Evolutionary conservation across 805 yeast species (phyloP), one percentile per base, ranked within the genome.

Genomic region (Ogataea paraovalis): DNA sequence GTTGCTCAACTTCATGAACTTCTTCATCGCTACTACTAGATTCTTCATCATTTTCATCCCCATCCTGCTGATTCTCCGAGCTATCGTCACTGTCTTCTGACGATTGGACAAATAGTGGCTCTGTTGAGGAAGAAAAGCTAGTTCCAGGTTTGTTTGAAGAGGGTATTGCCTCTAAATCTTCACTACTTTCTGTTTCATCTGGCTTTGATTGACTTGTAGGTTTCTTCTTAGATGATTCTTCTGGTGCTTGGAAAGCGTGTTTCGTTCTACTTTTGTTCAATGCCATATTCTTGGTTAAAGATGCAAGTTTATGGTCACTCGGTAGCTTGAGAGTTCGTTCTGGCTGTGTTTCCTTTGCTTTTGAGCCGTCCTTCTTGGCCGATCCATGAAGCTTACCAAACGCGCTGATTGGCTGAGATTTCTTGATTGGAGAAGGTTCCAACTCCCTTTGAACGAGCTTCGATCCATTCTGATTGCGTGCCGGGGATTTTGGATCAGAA

Each of bases 261-360:
- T 42, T 55, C 37, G 51, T 57, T 5, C 42, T 40, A 9, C 41
- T 51, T 43, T 55, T 57, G 18, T 58, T 59, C 34, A 61, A 48
- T 16, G 65, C 66, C 16, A 63, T 62, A 39, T 52, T 57, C 44
- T 62, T 63, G 1, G 67, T 63, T n/a, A 63, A 40, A 6, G 56
- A 45, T 10, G 60, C 54, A 27, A 53, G 45, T 20, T 47, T 49
- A 25, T 38, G 40, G 10, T 28, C 21, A 34, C 21, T 34, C 19
- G 16, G n/a, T 14, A 9, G 14, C n/a, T 14, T 30, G 5, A 42
- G 25, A 36, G 6, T n/a, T n/a, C n/a, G n/a, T n/a, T n/a, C 6
- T 30, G 18, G 13, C 34, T 38, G 20, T 34, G 14, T 30, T 30
- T 39, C 44, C 39, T 45, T 51, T 30, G 27, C 37, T 28, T 45